Conservation (phyloP, 176 grass and related monocot species). For the Panicum miliaceum region DNA sequence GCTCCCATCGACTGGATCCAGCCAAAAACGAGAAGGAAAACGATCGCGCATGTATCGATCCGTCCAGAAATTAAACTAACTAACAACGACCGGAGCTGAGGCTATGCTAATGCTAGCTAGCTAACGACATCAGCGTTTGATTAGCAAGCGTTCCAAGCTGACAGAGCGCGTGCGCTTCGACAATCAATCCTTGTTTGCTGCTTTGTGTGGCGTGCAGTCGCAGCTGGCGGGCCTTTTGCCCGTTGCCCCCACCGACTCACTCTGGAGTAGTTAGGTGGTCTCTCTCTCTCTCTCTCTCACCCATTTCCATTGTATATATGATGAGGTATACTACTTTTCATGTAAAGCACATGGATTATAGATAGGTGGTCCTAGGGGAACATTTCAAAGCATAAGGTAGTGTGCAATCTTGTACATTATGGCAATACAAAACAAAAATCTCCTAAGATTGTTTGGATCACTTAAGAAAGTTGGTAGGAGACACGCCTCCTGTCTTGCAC, state of each 20-base stretch:
- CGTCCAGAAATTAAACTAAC: no score
- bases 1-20: not conserved
- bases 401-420: not conserved
- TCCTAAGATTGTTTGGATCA: not conserved
- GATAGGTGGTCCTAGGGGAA: not conserved
- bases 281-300: not conserved
- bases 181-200: not conserved
- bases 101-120: not conserved
- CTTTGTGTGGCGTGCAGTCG: not conserved
- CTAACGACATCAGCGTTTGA: not conserved
- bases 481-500: not conserved
- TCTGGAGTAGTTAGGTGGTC: not conserved
- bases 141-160: not conserved
- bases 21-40: not conserved
- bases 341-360: not conserved
- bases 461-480: not conserved
- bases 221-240: not conserved
- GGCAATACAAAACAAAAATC: not conserved
- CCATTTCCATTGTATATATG: not conserved
- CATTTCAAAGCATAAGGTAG: not conserved
- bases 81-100: no score
- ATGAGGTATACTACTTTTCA: not conserved
- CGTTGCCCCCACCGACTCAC: not conserved
- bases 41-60: not conserved
- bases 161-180: not conserved